These are phyloP conservation scores for Azolla pinnata DNA, from an alignment of 75 land plant genomes.

Conservation along the genomic window DNA sequence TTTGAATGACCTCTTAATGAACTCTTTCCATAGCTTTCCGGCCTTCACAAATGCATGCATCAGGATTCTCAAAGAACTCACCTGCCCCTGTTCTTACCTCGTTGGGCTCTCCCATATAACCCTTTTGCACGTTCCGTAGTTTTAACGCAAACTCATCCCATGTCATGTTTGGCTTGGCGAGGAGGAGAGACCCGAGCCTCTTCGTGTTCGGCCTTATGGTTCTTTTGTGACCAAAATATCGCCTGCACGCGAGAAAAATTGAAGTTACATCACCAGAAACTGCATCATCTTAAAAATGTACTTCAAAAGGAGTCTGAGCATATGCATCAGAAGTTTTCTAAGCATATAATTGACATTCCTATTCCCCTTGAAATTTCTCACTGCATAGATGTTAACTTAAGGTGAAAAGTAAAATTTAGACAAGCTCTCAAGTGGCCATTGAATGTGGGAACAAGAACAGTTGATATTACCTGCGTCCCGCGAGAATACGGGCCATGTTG, in stretches of 20 bases:
- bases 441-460: background rate
- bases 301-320: background rate
- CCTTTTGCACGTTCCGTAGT: constrained; percentile 59
- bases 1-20: too few relatives aligned
- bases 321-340: too few relatives aligned
- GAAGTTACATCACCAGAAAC: background rate
- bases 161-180: constrained; percentile 41
- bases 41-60: constrained; percentile 48
- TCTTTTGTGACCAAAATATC: constrained; percentile 81
- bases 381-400: background rate
- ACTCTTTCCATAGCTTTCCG: constrained; percentile 17
- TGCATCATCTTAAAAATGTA: background rate
- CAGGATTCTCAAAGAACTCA: constrained; percentile 75
- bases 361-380: too few relatives aligned
- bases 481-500: constrained; percentile 96
- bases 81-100: constrained; percentile 77
- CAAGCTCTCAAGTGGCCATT: background rate
- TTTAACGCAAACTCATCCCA: constrained; percentile 64
- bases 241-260: constrained; percentile 30
- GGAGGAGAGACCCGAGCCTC: constrained; percentile 57
- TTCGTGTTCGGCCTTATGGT: constrained; percentile 91
- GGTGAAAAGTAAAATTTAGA: background rate
- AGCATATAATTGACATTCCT: too few relatives aligned
- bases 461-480: constrained; percentile 69
- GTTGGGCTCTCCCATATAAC: constrained; percentile 96